Evolutionary conservation across 371 early-diverging fungal species (phyloP).

Genomic region (Mucor racemosus): DNA sequence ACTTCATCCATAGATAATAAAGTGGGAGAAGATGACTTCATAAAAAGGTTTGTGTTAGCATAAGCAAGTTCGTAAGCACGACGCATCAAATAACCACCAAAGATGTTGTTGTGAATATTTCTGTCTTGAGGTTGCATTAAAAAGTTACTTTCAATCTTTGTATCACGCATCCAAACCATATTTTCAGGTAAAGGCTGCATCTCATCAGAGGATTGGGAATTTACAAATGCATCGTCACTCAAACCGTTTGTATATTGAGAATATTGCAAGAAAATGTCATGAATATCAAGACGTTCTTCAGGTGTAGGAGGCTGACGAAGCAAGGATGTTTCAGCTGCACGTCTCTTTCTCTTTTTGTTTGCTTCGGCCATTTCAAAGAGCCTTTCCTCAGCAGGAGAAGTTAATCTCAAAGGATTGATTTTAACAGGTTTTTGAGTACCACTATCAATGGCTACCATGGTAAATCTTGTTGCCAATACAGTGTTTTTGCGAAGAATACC

Average conservation of each 20-base stretch:
- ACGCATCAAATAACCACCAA: constrained; percentile 85
- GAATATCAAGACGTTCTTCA: constrained; percentile 83
- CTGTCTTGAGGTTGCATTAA: constrained; percentile 86
- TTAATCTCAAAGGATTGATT: constrained; percentile 77
- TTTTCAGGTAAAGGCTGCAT: constrained; percentile 51
- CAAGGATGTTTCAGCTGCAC: constrained; percentile 62
- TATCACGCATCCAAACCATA: constrained; percentile 87
- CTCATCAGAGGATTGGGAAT: constrained; percentile 21
- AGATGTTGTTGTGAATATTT: constrained; percentile 92
- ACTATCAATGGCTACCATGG: constrained; percentile 92
- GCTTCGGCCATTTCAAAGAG: constrained; percentile 80
- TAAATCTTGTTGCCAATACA: constrained; percentile 85
- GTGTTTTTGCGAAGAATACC: constrained; percentile 50
- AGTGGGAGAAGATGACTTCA: constrained; percentile 45
- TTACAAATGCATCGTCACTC: constrained; percentile 15
- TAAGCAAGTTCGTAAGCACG: constrained; percentile 84
- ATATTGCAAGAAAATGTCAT: constrained; percentile 79
- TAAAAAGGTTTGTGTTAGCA: constrained; percentile 70
- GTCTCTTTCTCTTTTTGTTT: constrained; percentile 72
- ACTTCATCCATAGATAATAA: constrained; percentile 88
- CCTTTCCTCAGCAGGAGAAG: constrained; percentile 80
- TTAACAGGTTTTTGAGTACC: constrained; percentile 72
- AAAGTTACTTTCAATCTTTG: constrained; percentile 71
- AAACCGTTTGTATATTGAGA: constrained; percentile 45
- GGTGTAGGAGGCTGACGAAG: constrained; percentile 78